These are phyloP conservation scores for Paramecium sonneborni DNA, from an alignment of 73 alveolate species.

Conservation along the genomic window DNA sequence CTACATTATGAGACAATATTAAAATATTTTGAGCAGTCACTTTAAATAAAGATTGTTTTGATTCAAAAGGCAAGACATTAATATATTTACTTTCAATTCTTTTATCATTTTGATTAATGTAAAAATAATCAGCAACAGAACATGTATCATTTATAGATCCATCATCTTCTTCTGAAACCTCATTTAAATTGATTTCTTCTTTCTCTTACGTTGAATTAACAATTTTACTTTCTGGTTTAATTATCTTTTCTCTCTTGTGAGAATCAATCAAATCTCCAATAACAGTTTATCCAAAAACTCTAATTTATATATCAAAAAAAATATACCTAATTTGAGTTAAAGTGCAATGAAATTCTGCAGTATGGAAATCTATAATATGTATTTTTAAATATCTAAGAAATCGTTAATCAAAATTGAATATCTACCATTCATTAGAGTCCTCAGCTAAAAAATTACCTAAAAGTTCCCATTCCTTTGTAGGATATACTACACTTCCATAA, in stretches of 20 bases:
- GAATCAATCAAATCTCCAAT: conserved; percentile 32
- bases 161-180: neutral
- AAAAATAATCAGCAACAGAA: neutral
- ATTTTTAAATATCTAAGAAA: conserved; percentile 20
- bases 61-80: neutral
- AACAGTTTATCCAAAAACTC: conserved; percentile 20
- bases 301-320: neutral
- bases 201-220: neutral
- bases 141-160: neutral
- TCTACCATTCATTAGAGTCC: conserved; percentile 25
- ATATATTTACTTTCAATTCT: neutral
- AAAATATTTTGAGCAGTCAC: conserved; percentile 21
- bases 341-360: neutral
- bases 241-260: neutral
- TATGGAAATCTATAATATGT: neutral
- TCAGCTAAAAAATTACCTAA: conserved; percentile 21
- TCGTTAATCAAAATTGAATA: neutral
- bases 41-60: neutral
- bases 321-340: neutral
- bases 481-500: conserved; percentile 16
- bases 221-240: neutral
- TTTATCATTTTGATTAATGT: neutral
- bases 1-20: conserved; percentile 19
- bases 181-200: neutral
- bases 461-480: conserved; percentile 38